phyloP scores from a whole-genome alignment of 2,329 filamentous ascomycete species.

The Fusarium bulbicola region DNA sequence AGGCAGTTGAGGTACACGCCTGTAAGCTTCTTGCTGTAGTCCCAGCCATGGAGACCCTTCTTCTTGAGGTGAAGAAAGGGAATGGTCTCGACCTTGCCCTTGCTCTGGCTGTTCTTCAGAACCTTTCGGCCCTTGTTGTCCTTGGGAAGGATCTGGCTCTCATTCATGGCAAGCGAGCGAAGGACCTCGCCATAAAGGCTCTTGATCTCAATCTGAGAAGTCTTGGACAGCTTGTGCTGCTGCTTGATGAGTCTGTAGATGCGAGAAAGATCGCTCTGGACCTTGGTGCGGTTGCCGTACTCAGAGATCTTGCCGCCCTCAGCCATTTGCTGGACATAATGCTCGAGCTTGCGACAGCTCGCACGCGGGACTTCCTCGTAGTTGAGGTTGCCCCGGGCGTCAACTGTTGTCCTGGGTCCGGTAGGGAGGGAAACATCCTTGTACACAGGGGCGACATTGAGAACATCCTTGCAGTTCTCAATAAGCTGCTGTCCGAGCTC shows the following conservation, averaged over 20 bases:
- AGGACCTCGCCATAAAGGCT: conserved; percentile 92
- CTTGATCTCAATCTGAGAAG: conserved; percentile 96
- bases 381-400: conserved; percentile 89
- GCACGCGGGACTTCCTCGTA: conserved; percentile 88
- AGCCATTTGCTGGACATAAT: conserved; percentile 98
- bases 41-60: conserved; percentile 93
- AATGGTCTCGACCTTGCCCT: conserved; percentile 96
- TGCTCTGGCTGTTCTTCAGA: conserved; percentile 65
- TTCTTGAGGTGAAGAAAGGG: conserved; percentile 97
- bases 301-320: conserved; percentile 98
- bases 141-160: conserved; percentile 93
- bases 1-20: conserved; percentile 91
- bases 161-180: conserved; percentile 95
- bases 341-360: conserved; percentile 95
- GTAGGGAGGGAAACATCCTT: conserved; percentile 96
- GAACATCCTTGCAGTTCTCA: conserved; percentile 95
- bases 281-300: conserved; percentile 97
- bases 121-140: conserved; percentile 75
- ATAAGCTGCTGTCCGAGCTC: conserved; percentile 92
- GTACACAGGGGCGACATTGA: conserved; percentile 85
- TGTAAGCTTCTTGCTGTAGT: conserved; percentile 99
- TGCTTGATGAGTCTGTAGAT: conserved; percentile 99
- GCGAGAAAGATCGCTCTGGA: conserved; percentile 91
- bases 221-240: conserved; percentile 97
- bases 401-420: conserved; percentile 90